phyloP scores from a whole-genome alignment of 2,329 filamentous ascomycete species.

The Penicillium corylophilum region DNA sequence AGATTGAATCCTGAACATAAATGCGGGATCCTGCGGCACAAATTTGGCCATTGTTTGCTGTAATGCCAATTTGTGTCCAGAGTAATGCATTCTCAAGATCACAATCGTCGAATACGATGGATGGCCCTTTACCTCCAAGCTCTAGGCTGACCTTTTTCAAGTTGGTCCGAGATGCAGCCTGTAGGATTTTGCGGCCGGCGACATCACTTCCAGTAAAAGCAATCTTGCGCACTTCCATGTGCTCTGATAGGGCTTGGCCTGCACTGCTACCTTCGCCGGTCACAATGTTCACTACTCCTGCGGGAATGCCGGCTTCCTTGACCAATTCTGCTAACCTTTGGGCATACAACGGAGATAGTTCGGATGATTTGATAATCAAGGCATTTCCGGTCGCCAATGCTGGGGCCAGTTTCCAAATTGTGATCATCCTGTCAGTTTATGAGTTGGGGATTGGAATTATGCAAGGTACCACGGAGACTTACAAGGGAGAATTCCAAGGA shows the following conservation, averaged over 20 bases:
- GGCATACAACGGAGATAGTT: slow-evolving; percentile 55
- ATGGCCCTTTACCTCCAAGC: slow-evolving; percentile 36
- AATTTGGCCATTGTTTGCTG: slow-evolving; percentile 33
- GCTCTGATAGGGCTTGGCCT: slow-evolving; percentile 29
- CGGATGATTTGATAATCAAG: slow-evolving; percentile 67
- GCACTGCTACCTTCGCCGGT: slow-evolving; percentile 64
- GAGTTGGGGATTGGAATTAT: background rate
- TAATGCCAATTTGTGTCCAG: slow-evolving; percentile 31
- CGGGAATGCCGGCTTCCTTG: slow-evolving; percentile 53
- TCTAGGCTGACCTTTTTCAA: slow-evolving; percentile 38
- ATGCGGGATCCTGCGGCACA: slow-evolving; percentile 34
- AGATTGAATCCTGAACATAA: slow-evolving; percentile 34
- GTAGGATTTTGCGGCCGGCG: slow-evolving; percentile 30
- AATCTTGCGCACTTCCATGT: slow-evolving; percentile 33
- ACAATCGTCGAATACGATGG: slow-evolving; percentile 36
- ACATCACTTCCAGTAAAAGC: slow-evolving; percentile 35
- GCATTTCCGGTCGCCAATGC: slow-evolving; percentile 66
- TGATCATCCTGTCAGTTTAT: slow-evolving; percentile 24
- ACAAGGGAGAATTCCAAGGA: slow-evolving; percentile 33
- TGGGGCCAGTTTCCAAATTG: slow-evolving; percentile 57
- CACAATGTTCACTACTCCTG: slow-evolving; percentile 58
- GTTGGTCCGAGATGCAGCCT: slow-evolving; percentile 30
- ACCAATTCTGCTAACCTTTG: slow-evolving; percentile 50
- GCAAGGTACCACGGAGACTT: background rate
- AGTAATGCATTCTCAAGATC: slow-evolving; percentile 33